Evolutionary conservation across 805 yeast genomes (phyloP).

Genomic region (Vanderwaltozyma verrucispora): DNA sequence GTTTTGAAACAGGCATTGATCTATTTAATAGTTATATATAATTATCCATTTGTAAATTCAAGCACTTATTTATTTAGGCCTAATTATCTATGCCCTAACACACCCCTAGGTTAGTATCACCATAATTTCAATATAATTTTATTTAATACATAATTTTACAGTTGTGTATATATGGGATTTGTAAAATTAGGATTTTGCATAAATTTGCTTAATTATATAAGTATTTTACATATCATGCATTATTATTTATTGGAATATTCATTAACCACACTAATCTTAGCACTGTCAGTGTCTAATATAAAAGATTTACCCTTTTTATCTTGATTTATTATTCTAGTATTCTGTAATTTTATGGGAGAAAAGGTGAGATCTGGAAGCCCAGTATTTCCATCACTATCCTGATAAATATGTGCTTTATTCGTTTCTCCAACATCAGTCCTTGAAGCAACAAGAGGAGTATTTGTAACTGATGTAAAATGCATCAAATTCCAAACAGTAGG

Average conservation of each 20-base stretch:
- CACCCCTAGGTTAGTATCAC: no score
- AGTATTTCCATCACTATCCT: neutral
- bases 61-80: no score
- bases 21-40: no score
- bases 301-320: slow-evolving; percentile 9
- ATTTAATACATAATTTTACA: no score
- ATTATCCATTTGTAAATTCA: no score
- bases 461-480: slow-evolving; percentile 48
- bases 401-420: slow-evolving; percentile 1
- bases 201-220: neutral
- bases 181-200: no score
- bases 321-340: slow-evolving; percentile 2
- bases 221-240: neutral
- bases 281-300: slow-evolving; percentile 25
- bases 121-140: no score
- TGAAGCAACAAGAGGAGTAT: slow-evolving; percentile 25
- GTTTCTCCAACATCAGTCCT: neutral
- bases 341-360: slow-evolving; percentile 20
- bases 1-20: no score
- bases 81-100: no score
- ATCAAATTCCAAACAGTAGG: slow-evolving; percentile 94
- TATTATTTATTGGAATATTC: slow-evolving; percentile 4
- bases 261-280: slow-evolving; percentile 21
- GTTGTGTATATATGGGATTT: no score
- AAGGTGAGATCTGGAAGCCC: slow-evolving; percentile 15